phyloP scores from a whole-genome alignment of 129 eudicot species.

The Lonicera japonica region DNA sequence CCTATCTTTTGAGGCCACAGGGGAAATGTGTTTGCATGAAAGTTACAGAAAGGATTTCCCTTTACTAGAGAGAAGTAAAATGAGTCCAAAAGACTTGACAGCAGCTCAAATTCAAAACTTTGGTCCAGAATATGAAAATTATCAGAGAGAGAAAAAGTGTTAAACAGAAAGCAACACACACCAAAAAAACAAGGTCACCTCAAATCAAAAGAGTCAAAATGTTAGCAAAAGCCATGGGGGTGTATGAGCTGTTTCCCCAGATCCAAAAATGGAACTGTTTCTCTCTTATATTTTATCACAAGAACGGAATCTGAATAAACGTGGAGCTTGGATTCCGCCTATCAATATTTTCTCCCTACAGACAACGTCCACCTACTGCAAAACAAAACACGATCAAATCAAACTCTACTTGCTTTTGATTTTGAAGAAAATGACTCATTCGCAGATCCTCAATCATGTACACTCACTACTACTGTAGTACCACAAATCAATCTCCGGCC shows the following conservation, averaged over 20 bases:
- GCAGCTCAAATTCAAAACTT: slow-evolving; percentile 8
- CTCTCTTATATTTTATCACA: not conserved
- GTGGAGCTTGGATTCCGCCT: slow-evolving; percentile 5
- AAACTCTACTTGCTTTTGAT: not conserved
- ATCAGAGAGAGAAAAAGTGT: too few species aligned
- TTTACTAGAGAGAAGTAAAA: not conserved
- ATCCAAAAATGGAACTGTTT: slow-evolving; percentile 6
- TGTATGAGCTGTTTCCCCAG: slow-evolving; percentile 7
- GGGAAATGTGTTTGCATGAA: too few species aligned
- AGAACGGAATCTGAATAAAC: not conserved
- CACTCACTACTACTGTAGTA: too few species aligned
- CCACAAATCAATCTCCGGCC: too few species aligned
- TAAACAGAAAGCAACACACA: too few species aligned
- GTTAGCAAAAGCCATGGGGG: not conserved
- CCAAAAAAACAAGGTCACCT: not conserved
- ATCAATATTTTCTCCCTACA: not conserved
- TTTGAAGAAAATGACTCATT: not conserved
- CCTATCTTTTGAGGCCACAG: too few species aligned
- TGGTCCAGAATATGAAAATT: not conserved
- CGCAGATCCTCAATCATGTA: too few species aligned
- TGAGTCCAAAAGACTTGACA: slow-evolving; percentile 11
- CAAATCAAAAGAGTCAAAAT: slow-evolving; percentile 12
- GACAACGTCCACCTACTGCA: not conserved
- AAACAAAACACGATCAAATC: not conserved
- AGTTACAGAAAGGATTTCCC: too few species aligned